Evolutionary conservation across 1,139 yeast species (phyloP), one percentile per base, ranked within the genome.

Genomic region (Suhomyces coccinellae): DNA sequence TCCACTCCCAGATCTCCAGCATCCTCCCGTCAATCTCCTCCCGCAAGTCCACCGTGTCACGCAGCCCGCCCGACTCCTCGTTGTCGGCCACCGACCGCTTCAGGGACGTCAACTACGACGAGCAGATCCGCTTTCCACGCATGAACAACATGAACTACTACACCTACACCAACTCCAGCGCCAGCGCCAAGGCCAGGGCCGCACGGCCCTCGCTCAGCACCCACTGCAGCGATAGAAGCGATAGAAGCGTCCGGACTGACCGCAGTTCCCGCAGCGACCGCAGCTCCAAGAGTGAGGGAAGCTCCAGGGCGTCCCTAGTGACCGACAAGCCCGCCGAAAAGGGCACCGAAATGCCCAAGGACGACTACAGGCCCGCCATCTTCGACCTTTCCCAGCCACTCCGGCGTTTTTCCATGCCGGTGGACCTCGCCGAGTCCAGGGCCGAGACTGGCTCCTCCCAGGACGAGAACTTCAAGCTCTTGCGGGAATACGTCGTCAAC

Each of bases 111-210:
- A 68, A 73, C 52, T 71, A 72, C 49, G 73, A 73, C 48, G 75
- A 73, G 48, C 75, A 71, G 52, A 73, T 73, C 37, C 54, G 78
- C 48, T 75, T 75, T 24, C 79, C 78, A 5, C 53, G 77, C 33
- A 70, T 73, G 67, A 61, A 61, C 34, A 62, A 55, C 51, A 54
- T 61, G 47, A 61, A 57, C 44, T 61, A 58, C 43, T 66, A 63
- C 47, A 61, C 70, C 0, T 62, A 63, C 40, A 41, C 44, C 13
- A 43, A 45, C 10, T 20, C 24, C 24, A 20, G 24, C 8, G 37
- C 24, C 24, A 20, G 24, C 8, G 37, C 43, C n/a, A 48, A 46
- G 13, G 30, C 34, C 2, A 30, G 50, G 47, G 14, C 48, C 4
- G 26, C 39, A 9, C 42, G 44, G 7, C 46, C 49, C 9, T 43